Evolutionary conservation across 768 basidiomycete genomes (phyloP), one percentile per base, ranked within the genome.

Genomic region (Boletus tylopilopsis): DNA sequence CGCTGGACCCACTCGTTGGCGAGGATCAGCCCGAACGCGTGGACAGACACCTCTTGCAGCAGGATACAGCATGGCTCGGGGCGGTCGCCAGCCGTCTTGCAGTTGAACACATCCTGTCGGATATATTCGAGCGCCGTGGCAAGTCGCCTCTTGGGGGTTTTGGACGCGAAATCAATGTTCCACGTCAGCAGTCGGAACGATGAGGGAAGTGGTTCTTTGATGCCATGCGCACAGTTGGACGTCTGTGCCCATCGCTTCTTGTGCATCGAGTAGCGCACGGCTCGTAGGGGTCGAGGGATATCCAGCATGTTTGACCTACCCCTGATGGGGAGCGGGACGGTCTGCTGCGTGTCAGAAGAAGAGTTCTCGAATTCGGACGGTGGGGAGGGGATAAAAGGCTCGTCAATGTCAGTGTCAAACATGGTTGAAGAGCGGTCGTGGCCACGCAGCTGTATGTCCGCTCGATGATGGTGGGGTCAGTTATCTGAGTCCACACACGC

Each of bases 51-150:
- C 64, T 90, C 88, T 64, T 90, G 88, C 55, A 90, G 66, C 55
- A 90, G 68, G 51, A 90, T 76, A 42, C 78, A 75, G 60, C 80
- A 83, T 15, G 84, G 80, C 47, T 72, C 72, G 0, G 82, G 83
- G 15, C 71, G 73, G 47, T 74, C 73, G 8, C 23, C 30, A 2
- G 69, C 69, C 6, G 64, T 61, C 52, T 71, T 66, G 61, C 77
- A 78, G 41, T 61, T 56, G 53, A 88, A 73, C 4, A 82, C 73
- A 3, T 77, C 72, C 29, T 68, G 62, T 59, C 79, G 76, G 53
- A 89, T 73, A 61, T 87, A 73, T 13, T 75, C 68, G 49, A 90
- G 70, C 16, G 74, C 75, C 4, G 72, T 64, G 1, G 49, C 52
- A 29, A 85, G 70, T 7, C 87, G 79, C 48, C 70, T 70, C 36